Evolutionary conservation across 345 rosid species (phyloP).

Genomic region (Corymbia maculata): DNA sequence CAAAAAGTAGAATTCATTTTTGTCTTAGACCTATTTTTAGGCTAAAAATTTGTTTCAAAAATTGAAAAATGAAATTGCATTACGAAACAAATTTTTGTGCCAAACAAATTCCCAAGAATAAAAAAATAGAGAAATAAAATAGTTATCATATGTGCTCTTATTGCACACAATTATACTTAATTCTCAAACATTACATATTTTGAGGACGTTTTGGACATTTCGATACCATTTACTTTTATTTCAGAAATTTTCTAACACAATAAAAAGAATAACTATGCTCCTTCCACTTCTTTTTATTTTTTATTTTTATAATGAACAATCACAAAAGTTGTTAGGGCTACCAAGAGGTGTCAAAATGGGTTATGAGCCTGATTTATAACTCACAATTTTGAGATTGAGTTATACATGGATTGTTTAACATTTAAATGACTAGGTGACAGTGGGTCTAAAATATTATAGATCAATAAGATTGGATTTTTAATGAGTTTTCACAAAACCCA

Average conservation of each 20-base stretch:
- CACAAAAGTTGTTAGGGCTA: neutral
- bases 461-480: neutral
- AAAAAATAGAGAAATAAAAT: too few species aligned
- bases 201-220: neutral
- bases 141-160: neutral
- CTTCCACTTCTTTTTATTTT: neutral
- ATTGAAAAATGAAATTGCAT: too few species aligned
- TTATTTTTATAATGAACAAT: neutral
- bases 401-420: neutral
- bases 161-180: neutral
- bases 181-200: neutral
- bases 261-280: neutral
- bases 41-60: too few species aligned
- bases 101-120: too few species aligned
- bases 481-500: neutral
- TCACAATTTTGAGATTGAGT: neutral
- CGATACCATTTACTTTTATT: neutral
- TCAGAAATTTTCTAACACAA: neutral
- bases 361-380: accelerated
- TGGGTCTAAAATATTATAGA: neutral
- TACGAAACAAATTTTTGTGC: too few species aligned
- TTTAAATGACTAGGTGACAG: neutral
- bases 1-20: too few species aligned
- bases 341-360: neutral
- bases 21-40: too few species aligned